Base-by-base conservation (phyloP, 805 yeast species). In the Clavispora asparagi region DNA sequence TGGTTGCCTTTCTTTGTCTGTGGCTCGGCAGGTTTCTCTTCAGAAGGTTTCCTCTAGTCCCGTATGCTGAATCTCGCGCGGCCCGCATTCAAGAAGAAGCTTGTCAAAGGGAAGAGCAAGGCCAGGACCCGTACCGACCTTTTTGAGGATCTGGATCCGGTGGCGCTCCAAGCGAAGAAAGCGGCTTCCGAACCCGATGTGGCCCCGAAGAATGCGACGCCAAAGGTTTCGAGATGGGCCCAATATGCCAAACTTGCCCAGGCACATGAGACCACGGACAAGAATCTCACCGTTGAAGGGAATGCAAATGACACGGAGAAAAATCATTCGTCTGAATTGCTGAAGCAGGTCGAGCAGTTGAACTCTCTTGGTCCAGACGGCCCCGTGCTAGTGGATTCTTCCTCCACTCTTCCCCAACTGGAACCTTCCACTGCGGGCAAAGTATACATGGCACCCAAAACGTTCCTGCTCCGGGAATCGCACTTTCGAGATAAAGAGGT, bases 401-500 rank as follows among this genome's bases (percentile, higher is more conserved):
- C 25, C 13, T 10, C 37, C 25, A 16, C 37, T 5, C 13, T 11
- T 10, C 6, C 17, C 10, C 25, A 32, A 5, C 19, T 14, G 35
- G 19, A 17, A 10, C 13, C 37, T 6, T 33, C 37, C 37, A 33
- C 37, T 33, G 37, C 37, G 11, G 37, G 37, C 37, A 4, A 33
- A 14, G 23, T 33, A 10, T 33, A 33, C 25, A 13, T 16, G 3
- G 37, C n/a, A 4, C 35, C 43, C 13, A 38, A 39, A 9, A 52
- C 54, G 9, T 54, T 54, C 25, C 28, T 45, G 32, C 46, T 54
- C 11, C 35, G 31, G 14, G 45, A 43, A 26, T 38, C 49, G 26
- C 46, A 54, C 23, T 54, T 54, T 42, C 32, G 54, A 19, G 56
- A 52, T 13, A 6, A 29, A 6, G 43, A 43, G 1, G 14, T 28